phyloP scores from a whole-genome alignment of 371 early-diverging fungal genomes.

The Mortierella sp. region DNA sequence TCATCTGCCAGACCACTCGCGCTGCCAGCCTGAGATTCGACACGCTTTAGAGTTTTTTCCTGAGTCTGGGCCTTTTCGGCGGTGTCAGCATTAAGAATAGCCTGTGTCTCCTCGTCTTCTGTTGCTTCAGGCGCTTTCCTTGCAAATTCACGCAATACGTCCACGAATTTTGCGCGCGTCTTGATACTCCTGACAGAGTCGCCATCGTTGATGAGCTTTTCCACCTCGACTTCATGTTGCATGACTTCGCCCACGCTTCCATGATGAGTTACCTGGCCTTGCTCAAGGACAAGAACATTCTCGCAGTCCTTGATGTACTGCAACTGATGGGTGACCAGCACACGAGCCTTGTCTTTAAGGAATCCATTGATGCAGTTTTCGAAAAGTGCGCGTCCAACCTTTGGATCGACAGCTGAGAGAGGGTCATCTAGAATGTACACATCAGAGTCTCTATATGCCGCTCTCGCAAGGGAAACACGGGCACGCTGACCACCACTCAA shows the following conservation, averaged over 20 bases:
- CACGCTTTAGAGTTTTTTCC: too few species aligned
- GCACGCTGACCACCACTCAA: slow-evolving; percentile 91
- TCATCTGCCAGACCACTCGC: too few species aligned
- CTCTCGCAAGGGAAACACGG: slow-evolving; percentile 61
- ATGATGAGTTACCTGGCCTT: slow-evolving; percentile 47
- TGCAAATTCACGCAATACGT: slow-evolving; percentile 49
- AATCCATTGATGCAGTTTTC: slow-evolving; percentile 56
- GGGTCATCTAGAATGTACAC: slow-evolving; percentile 79
- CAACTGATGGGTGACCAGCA: slow-evolving; percentile 59
- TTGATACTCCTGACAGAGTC: slow-evolving; percentile 36
- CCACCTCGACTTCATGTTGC: slow-evolving; percentile 30
- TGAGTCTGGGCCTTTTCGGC: too few species aligned
- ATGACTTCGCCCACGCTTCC: slow-evolving; percentile 32
- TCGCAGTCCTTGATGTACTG: slow-evolving; percentile 65
- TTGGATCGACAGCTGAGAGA: slow-evolving; percentile 82
- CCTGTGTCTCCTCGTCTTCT: too few species aligned
- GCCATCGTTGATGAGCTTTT: slow-evolving; percentile 6
- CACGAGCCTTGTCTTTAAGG: slow-evolving; percentile 45
- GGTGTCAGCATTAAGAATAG: too few species aligned
- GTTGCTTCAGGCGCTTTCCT: slow-evolving; percentile 21
- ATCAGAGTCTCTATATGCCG: slow-evolving; percentile 62
- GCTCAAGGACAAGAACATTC: slow-evolving; percentile 29
- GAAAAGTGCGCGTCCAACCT: slow-evolving; percentile 61
- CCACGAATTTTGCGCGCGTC: slow-evolving; percentile 38
- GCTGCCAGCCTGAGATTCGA: too few species aligned